Evolutionary conservation across 345 rosid species (phyloP).

Genomic region (Pistacia integerrima): DNA sequence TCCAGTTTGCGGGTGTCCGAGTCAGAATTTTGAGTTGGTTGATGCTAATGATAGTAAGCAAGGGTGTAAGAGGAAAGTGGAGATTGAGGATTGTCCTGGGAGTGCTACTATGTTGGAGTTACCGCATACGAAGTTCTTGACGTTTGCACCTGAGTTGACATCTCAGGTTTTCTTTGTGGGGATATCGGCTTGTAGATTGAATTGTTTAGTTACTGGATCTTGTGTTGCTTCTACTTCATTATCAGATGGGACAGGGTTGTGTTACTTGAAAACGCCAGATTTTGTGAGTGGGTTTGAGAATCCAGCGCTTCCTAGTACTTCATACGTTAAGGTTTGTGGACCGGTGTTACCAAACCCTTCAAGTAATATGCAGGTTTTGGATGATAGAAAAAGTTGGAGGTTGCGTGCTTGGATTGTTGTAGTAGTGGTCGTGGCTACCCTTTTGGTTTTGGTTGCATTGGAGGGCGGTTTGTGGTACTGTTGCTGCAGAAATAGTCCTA

Average conservation of each 20-base stretch:
- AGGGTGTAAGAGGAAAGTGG: constrained; percentile 66
- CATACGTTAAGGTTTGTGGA: constrained; percentile 63
- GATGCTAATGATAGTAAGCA: constrained; percentile 47
- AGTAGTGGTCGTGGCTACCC: constrained; percentile 41
- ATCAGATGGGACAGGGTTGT: constrained; percentile 61
- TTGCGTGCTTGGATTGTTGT: constrained; percentile 35
- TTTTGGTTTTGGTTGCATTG: constrained; percentile 41
- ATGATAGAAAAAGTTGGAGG: constrained; percentile 23
- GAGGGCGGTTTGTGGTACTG: constrained; percentile 64
- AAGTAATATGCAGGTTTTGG: not conserved
- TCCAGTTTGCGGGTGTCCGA: constrained; percentile 65
- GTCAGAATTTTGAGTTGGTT: constrained; percentile 56
- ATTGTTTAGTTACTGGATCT: constrained; percentile 46
- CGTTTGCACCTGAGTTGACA: constrained; percentile 43
- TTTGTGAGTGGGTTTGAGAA: constrained; percentile 54
- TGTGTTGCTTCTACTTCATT: constrained; percentile 61
- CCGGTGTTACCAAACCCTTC: constrained; percentile 45
- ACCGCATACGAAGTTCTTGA: constrained; percentile 54
- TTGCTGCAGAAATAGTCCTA: constrained; percentile 48
- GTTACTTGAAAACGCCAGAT: constrained; percentile 46
- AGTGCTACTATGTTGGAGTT: constrained; percentile 51
- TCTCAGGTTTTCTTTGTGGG: constrained; percentile 46
- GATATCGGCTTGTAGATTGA: constrained; percentile 53
- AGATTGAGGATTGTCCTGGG: constrained; percentile 53
- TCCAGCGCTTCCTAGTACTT: constrained; percentile 62